Evolutionary conservation across 768 basidiomycete species (phyloP), one percentile per base, ranked within the genome.

Genomic region (Saitozyma sp.): DNA sequence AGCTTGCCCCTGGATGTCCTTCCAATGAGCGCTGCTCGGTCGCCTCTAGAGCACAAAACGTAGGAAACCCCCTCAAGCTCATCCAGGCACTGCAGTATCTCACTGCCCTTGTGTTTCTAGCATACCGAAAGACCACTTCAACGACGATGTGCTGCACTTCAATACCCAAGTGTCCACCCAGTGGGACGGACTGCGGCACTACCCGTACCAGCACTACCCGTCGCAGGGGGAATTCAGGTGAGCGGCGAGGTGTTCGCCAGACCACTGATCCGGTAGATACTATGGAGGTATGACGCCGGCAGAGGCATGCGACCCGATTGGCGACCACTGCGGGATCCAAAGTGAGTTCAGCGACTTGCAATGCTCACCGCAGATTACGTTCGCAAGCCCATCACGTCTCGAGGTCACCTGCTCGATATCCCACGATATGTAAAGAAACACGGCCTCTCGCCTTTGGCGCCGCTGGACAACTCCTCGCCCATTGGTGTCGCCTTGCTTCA

Each of bases 191-290:
- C 57, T 61, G 48, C 20, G 64, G 16, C 64, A 65, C 52, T 65
- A 60, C 45, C 62, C 62, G 17, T 68, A 68, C 40, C 67, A 61
- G 39, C 42, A 71, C 46, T 71, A 63, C 49, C 70, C 70, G 13
- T 56, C 59, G 46, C 54, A 65, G 50, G 69, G 69, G 14, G 38
- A 65, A 38, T 68, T 66, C 43, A 39, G 41, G 45, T 66, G n/a
- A n/a, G n/a, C n/a, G n/a, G n/a, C n/a, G n/a, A n/a, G n/a, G n/a
- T n/a, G n/a, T n/a, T n/a, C n/a, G n/a, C n/a, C n/a, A n/a, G n/a
- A n/a, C n/a, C n/a, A n/a, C n/a, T n/a, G n/a, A n/a, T n/a, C n/a
- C n/a, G n/a, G n/a, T n/a, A n/a, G n/a, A n/a, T n/a, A 59, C 50
- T 68, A 66, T 58, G 56, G 55, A 14, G 67, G 63, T 8, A 48